phyloP scores from a whole-genome alignment of 2,329 filamentous ascomycete genomes.

The Botrytis pseudocinerea region DNA sequence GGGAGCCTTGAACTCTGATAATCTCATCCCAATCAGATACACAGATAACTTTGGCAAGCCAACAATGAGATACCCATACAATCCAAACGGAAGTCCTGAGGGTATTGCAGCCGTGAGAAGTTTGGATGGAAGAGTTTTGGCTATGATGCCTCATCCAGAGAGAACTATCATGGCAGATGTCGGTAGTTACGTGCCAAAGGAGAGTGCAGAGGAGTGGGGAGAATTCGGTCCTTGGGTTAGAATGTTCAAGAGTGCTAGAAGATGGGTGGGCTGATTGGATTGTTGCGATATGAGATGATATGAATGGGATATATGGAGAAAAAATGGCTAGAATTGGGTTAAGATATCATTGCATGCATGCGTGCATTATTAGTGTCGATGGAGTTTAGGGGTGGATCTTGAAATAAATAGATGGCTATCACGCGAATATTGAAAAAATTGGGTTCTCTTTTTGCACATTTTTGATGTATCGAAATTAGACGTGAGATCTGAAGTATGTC shows the following conservation, averaged over 20 bases:
- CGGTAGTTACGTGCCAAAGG: slow-evolving; percentile 63
- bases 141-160: slow-evolving; percentile 76
- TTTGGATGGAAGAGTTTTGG: slow-evolving; percentile 65
- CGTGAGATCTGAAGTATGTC: not conserved
- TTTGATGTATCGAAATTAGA: not conserved
- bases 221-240: slow-evolving; percentile 70
- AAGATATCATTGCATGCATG: slow-evolving; percentile 11
- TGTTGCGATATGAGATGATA: not conserved
- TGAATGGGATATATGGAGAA: slow-evolving; percentile 8
- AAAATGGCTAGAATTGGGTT: slow-evolving; percentile 12
- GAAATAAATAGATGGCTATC: not conserved
- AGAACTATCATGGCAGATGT: slow-evolving; percentile 66
- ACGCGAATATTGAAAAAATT: not conserved
- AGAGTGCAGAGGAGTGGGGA: slow-evolving; percentile 61
- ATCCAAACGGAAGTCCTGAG: slow-evolving; percentile 72
- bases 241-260: slow-evolving; percentile 70
- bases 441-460: not conserved
- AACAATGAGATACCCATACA: slow-evolving; percentile 83
- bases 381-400: slow-evolving; percentile 8
- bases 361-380: not conserved
- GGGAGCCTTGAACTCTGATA: slow-evolving; percentile 59
- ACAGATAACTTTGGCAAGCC: slow-evolving; percentile 76
- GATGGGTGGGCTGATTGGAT: slow-evolving; percentile 55
- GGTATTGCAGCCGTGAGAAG: slow-evolving; percentile 69
- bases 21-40: slow-evolving; percentile 77